A percentile compares a stretch with the other conserved stretches of the same genome.
Conservation (phyloP, 176 grass and related monocot genomes). For the Luzula sylvatica region DNA sequence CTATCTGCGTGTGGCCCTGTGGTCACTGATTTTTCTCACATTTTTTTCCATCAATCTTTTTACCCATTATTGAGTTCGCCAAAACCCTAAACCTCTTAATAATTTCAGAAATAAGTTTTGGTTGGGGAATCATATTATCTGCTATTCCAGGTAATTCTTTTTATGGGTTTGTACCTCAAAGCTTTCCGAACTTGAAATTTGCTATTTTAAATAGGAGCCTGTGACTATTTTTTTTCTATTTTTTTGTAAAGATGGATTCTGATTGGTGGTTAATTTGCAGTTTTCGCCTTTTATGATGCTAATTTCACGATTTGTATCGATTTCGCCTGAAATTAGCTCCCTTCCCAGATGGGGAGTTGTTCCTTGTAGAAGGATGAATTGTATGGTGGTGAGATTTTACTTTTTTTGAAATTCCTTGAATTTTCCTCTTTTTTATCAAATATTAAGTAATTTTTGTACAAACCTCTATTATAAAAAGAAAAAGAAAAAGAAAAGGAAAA, state of each 20-base stretch:
- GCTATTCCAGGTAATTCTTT: background rate
- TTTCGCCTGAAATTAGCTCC: slow-evolving; percentile 13
- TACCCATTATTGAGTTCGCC: background rate
- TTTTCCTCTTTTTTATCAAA: too few relatives aligned
- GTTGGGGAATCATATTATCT: background rate
- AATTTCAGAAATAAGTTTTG: background rate
- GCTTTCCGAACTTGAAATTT: background rate
- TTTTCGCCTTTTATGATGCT: slow-evolving; percentile 33
- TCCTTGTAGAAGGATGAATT: slow-evolving; percentile 16
- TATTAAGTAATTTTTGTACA: background rate
- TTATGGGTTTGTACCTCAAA: background rate
- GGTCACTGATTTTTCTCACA: too few relatives aligned
- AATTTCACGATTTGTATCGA: background rate
- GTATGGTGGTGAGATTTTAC: slow-evolving; percentile 24
- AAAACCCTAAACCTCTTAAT: background rate
- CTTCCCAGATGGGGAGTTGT: background rate
- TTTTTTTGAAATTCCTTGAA: background rate
- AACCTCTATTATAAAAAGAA: background rate
- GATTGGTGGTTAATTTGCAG: background rate
- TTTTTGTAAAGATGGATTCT: background rate
- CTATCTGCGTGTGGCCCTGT: too few relatives aligned
- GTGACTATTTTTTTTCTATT: background rate
- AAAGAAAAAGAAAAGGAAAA: background rate
- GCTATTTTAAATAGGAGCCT: background rate
- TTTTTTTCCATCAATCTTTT: too few relatives aligned